Evolutionary conservation across 78 protist species (phyloP).

Genomic region (Pigoraptor vietnamica): DNA sequence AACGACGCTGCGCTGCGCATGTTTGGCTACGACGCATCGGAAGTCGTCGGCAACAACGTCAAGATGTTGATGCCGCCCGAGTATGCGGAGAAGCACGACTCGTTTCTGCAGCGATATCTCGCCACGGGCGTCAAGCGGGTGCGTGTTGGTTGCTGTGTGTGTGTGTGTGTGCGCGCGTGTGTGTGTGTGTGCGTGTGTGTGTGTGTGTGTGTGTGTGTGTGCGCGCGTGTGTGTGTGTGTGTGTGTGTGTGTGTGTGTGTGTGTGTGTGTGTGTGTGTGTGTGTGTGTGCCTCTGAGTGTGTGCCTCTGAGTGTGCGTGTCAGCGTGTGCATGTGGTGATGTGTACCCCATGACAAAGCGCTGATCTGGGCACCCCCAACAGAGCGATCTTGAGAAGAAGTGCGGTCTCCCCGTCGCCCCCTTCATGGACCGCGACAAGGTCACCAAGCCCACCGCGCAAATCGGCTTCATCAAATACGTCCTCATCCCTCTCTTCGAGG

Average conservation of each 20-base stretch:
- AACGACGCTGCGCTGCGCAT: background rate
- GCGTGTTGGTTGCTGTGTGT: no score
- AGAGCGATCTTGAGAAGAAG: background rate
- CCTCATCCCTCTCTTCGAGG: background rate
- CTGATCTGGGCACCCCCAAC: no score
- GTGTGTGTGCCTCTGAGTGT: no score
- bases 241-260: no score
- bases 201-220: no score
- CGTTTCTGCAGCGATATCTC: conserved; percentile 16
- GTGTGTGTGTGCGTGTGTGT: no score
- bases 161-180: no score
- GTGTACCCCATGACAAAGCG: no score
- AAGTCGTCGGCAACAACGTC: conserved; percentile 38
- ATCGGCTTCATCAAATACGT: background rate
- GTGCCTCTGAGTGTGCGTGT: no score
- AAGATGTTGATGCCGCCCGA: conserved; percentile 12
- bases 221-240: no score
- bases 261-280: no score
- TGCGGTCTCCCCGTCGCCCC: background rate
- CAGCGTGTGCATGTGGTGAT: no score
- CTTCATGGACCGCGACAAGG: background rate
- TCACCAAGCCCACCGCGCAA: background rate
- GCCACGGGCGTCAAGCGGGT: conserved; percentile 13
- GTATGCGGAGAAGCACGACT: conserved; percentile 31
- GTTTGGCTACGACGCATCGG: conserved; percentile 32